A percentile compares a stretch with the other conserved stretches of the same genome.
phyloP scores from a whole-genome alignment of 192 early-diverging fungal genomes.

The Coemansia sp. region DNA sequence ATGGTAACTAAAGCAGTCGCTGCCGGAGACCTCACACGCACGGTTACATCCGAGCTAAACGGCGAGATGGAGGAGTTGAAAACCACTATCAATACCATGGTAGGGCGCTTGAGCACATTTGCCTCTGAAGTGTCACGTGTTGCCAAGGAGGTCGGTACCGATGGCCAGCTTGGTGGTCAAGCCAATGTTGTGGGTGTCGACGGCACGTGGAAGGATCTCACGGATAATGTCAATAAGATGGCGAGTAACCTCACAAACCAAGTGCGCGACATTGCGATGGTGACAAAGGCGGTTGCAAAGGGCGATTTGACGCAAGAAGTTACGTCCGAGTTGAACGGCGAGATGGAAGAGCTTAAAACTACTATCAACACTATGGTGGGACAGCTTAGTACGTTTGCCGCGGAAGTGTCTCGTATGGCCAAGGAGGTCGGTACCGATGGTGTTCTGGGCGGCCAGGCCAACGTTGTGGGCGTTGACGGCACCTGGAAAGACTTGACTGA shows the following conservation, averaged over 20 bases:
- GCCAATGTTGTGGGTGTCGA: constrained; percentile 51
- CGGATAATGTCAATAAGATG: constrained; percentile 65
- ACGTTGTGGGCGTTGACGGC: constrained; percentile 56
- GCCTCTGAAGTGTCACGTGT: constrained; percentile 69
- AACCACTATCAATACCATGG: neutral
- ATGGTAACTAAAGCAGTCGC: constrained; percentile 59
- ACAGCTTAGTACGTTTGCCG: constrained; percentile 55
- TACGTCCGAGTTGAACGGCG: constrained; percentile 49
- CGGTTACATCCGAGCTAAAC: constrained; percentile 17
- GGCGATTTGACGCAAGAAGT: constrained; percentile 60
- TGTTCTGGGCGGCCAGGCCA: constrained; percentile 60
- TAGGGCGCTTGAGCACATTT: constrained; percentile 45
- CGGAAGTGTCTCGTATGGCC: constrained; percentile 61
- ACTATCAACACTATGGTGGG: constrained; percentile 64
- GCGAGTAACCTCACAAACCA: constrained; percentile 62
- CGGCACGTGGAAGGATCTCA: constrained; percentile 64
- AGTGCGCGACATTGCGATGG: constrained; percentile 57
- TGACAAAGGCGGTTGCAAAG: constrained; percentile 59
- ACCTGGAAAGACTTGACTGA: constrained; percentile 64
- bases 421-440: constrained; percentile 65
- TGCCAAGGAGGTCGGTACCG: constrained; percentile 66
- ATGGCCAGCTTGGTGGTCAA: constrained; percentile 66
- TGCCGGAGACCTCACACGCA: constrained; percentile 52
- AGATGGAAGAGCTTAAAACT: constrained; percentile 59
- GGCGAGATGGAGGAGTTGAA: constrained; percentile 68